phyloP scores from a whole-genome alignment of 495 filamentous ascomycete genomes.

The Penicillium diatomitis region DNA sequence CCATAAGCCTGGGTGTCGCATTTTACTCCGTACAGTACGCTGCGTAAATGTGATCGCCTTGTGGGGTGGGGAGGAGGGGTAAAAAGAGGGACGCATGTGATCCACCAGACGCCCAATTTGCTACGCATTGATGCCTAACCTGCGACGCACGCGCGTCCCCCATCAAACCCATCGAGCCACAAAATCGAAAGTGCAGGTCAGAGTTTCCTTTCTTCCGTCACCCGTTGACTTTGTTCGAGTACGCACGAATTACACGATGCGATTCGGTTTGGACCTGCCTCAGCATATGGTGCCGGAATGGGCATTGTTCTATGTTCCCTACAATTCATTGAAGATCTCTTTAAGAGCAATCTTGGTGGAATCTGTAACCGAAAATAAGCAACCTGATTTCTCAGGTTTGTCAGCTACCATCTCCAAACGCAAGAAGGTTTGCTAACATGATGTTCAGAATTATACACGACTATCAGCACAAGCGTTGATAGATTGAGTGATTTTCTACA shows the following conservation, averaged over 20 bases:
- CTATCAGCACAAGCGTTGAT: neutral
- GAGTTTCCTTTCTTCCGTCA: neutral
- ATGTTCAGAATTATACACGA: neutral
- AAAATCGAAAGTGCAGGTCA: neutral
- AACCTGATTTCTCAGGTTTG: neutral
- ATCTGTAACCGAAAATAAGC: neutral
- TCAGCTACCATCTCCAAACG: neutral
- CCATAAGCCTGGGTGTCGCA: too few relatives aligned
- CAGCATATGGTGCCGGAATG: constrained; percentile 14
- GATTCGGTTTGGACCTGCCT: constrained; percentile 13
- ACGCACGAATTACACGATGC: constrained; percentile 1
- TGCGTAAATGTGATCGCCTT: too few relatives aligned
- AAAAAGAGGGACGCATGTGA: neutral
- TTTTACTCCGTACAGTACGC: too few relatives aligned
- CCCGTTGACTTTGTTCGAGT: neutral
- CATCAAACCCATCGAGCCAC: neutral
- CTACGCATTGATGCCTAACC: neutral
- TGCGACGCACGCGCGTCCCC: neutral
- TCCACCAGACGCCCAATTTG: neutral
- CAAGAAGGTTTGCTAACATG: neutral
- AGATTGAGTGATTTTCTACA: neutral
- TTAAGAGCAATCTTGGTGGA: constrained; percentile 2
- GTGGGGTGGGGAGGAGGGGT: too few relatives aligned
- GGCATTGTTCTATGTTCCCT: constrained; percentile 15
- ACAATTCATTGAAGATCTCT: constrained; percentile 10